Base-by-base conservation (phyloP, 2,329 filamentous ascomycete genomes). In the Aureobasidium sp. region DNA sequence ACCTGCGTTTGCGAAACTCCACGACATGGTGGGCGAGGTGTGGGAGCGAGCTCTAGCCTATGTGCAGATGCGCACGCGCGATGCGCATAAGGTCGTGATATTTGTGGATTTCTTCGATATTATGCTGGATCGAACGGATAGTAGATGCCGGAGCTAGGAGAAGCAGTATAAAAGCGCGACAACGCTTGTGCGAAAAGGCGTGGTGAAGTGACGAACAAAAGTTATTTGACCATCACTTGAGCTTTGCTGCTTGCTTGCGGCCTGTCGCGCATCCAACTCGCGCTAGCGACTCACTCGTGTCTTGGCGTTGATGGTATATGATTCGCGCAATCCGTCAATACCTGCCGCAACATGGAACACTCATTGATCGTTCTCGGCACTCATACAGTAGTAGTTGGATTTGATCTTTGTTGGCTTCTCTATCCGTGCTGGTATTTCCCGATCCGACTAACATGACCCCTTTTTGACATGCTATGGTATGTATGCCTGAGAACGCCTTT, bases 1-100 rank as follows among this genome's bases (percentile, higher is more conserved):
- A 63, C 76, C 76, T 61, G 79, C 73, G 68, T 75, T 81, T 65
- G 74, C 77, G 73, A 87, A 87, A 73, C 81, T 79, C 74, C 89
- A 89, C 62, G 86, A 84, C 87, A 90, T 87, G 65, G 62, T 73
- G 59, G 34, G 12, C 26, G 34, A 32, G 34, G 46, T 51, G 44
- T 41, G 4, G 43, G 43, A 24, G 34, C 29, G 46, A 60, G 57
- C 43, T 59, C 55, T 51, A 51, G 36, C 44, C 26, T 41, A 5
- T 32, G 20, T 59, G 41, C 9, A 10, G 20, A 26, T 56, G 39
- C n/a, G 48, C 48, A 27, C 51, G 39, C 44, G 61, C 61, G 44
- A 32, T 60, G 52, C 48, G 39, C 41, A 62, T 39, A 51, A 37
- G 52, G 27, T 57, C 24, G 9, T 39, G 61, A 7, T 46, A 44